A percentile compares a stretch with the other conserved stretches of the same genome.
phyloP scores from a whole-genome alignment of 2,329 filamentous ascomycete genomes.

The Fusarium sp. region DNA sequence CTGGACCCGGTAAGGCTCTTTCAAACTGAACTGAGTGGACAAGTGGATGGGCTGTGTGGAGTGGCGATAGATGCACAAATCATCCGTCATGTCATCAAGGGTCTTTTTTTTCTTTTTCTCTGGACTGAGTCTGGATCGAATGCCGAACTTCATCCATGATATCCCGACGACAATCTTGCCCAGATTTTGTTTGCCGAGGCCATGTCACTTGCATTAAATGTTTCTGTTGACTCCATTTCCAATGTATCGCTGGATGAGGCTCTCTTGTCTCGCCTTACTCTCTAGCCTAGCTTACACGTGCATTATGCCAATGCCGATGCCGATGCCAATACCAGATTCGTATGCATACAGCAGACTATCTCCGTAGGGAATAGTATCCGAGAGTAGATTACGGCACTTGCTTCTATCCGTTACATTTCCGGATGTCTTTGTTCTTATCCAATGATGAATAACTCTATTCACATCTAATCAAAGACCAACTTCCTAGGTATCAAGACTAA shows the following conservation, averaged over 20 bases:
- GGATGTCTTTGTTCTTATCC: neutral
- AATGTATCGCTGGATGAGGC: slow-evolving; percentile 14
- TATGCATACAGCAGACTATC: too few relatives aligned
- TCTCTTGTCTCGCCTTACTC: slow-evolving; percentile 7
- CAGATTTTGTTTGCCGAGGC: slow-evolving; percentile 1
- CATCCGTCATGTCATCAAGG: slow-evolving; percentile 15
- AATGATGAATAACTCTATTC: slow-evolving; percentile 1
- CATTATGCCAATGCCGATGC: neutral
- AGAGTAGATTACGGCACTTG: neutral
- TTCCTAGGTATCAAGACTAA: neutral
- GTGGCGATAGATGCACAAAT: slow-evolving; percentile 18
- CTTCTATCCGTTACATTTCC: slow-evolving; percentile 7
- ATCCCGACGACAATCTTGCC: slow-evolving; percentile 3
- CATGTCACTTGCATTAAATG: neutral
- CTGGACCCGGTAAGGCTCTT: slow-evolving; percentile 18
- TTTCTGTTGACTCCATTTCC: neutral
- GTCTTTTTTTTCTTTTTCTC: slow-evolving; percentile 12
- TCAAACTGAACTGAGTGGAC: slow-evolving; percentile 3
- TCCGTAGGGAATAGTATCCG: neutral
- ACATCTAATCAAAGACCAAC: neutral
- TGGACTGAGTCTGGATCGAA: slow-evolving; percentile 10
- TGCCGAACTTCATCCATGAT: slow-evolving; percentile 26
- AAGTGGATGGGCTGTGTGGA: slow-evolving; percentile 14
- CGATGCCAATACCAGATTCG: neutral
- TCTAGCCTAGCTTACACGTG: neutral